phyloP scores from a whole-genome alignment of 2,329 filamentous ascomycete genomes.

The Fusarium nelsonii region DNA sequence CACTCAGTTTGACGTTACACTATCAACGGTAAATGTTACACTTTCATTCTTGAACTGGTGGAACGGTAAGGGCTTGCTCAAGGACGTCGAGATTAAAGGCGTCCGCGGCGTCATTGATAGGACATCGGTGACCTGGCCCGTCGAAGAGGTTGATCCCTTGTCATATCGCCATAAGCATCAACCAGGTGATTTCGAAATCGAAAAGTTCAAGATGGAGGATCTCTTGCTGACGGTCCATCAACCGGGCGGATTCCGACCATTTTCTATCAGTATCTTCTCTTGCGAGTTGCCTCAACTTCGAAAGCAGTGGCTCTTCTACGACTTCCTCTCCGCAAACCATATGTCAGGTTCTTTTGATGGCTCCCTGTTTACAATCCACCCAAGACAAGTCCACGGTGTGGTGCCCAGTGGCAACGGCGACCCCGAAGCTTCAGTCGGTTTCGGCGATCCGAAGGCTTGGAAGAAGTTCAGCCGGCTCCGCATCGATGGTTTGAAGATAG shows the following conservation, averaged over 20 bases:
- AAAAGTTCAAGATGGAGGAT: constrained; percentile 96
- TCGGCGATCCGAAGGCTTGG: constrained; percentile 80
- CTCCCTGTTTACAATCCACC: constrained; percentile 96
- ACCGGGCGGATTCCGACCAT: constrained; percentile 90
- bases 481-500: constrained; percentile 93
- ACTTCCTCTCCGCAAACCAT: constrained; percentile 93
- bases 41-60: constrained; percentile 99
- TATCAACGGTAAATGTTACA: constrained; percentile 95
- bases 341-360: constrained; percentile 97
- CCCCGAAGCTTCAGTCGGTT: constrained; percentile 64
- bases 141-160: constrained; percentile 79
- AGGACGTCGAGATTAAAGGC: constrained; percentile 93
- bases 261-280: constrained; percentile 93
- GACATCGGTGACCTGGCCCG: constrained; percentile 79
- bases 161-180: constrained; percentile 89
- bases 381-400: constrained; percentile 86
- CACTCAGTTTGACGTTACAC: constrained; percentile 95
- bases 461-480: constrained; percentile 95
- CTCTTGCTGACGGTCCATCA: constrained; percentile 92
- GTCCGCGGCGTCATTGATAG: constrained; percentile 93
- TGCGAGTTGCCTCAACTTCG: constrained; percentile 92
- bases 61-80: constrained; percentile 91
- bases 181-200: constrained; percentile 95
- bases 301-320: constrained; percentile 98
- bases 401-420: constrained; percentile 67